phyloP scores from a whole-genome alignment of 768 basidiomycete genomes.

The Neoboletus subvelutipes region DNA sequence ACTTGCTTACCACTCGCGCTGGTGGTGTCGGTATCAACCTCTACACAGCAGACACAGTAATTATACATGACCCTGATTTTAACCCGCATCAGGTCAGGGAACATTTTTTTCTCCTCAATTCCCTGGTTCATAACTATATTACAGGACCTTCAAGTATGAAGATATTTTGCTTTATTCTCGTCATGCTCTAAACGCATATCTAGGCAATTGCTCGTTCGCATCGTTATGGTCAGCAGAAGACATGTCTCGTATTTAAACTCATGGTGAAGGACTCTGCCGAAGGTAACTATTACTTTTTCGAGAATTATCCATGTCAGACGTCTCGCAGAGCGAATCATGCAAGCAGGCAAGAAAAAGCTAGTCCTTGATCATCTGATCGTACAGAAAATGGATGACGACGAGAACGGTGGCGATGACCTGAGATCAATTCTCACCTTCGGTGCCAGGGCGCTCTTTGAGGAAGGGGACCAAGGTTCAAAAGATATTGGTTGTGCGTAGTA shows the following conservation, averaged over 20 bases:
- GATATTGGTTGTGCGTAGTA: slow-evolving; percentile 66
- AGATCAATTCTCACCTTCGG: slow-evolving; percentile 88
- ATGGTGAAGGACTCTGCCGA: slow-evolving; percentile 95
- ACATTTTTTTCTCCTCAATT: background rate
- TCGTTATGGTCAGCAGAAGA: slow-evolving; percentile 93
- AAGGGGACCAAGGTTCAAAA: slow-evolving; percentile 49
- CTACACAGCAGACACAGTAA: slow-evolving; percentile 89
- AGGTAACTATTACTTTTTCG: slow-evolving; percentile 44
- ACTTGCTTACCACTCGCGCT: slow-evolving; percentile 88
- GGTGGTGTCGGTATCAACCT: slow-evolving; percentile 94
- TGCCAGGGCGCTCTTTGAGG: slow-evolving; percentile 81
- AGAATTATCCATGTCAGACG: slow-evolving; percentile 1
- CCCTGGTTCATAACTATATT: slow-evolving; percentile 11
- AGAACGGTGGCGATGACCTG: slow-evolving; percentile 74
- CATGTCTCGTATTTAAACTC: slow-evolving; percentile 91
- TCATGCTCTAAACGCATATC: slow-evolving; percentile 6
- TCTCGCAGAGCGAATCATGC: slow-evolving; percentile 81
- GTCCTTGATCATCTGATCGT: slow-evolving; percentile 94
- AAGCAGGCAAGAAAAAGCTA: slow-evolving; percentile 93
- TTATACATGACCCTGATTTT: slow-evolving; percentile 94
- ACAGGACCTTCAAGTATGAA: slow-evolving; percentile 83
- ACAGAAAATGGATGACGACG: slow-evolving; percentile 89
- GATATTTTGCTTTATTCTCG: background rate
- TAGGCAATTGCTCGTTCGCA: slow-evolving; percentile 95
- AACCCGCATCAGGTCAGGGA: slow-evolving; percentile 87